A percentile compares a stretch with the other conserved stretches of the same genome.
phyloP scores from a whole-genome alignment of 495 filamentous ascomycete species.

The Parachaetomium inaequale region DNA sequence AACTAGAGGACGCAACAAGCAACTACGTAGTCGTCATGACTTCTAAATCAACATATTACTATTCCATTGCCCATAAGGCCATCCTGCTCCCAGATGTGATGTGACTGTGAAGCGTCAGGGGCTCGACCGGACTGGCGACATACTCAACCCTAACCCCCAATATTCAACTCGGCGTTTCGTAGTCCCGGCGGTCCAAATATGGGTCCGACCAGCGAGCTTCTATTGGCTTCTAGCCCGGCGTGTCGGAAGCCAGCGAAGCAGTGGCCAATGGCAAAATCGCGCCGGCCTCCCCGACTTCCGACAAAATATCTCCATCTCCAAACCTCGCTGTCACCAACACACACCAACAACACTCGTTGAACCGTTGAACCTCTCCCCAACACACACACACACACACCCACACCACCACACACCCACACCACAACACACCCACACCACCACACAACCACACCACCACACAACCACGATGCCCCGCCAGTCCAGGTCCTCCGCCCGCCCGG shows the following conservation, averaged over 20 bases:
- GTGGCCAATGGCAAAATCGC: slow-evolving; percentile 32
- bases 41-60: too few relatives aligned
- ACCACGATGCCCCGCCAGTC: slow-evolving; percentile 74
- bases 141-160: slow-evolving; percentile 8
- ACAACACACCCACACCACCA: not conserved
- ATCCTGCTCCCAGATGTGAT: too few relatives aligned
- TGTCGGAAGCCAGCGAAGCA: slow-evolving; percentile 9
- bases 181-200: not conserved
- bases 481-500: slow-evolving; percentile 60
- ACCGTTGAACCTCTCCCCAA: not conserved
- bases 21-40: too few relatives aligned
- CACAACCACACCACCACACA: slow-evolving; percentile 21
- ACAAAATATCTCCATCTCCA: slow-evolving; percentile 14
- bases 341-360: slow-evolving; percentile 1
- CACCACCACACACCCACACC: slow-evolving; percentile 13
- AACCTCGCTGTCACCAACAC: not conserved
- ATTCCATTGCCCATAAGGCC: too few relatives aligned
- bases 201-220: slow-evolving; percentile 13
- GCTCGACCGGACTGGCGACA: not conserved
- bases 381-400: not conserved
- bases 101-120: too few relatives aligned
- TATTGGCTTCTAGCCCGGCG: slow-evolving; percentile 27
- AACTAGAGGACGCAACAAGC: not conserved
- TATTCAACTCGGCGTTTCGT: not conserved
- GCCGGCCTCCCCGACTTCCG: slow-evolving; percentile 8